Evolutionary conservation across 225 moss, liverwort and hornwort species (phyloP).

Genomic region (Bryum argenteum): DNA sequence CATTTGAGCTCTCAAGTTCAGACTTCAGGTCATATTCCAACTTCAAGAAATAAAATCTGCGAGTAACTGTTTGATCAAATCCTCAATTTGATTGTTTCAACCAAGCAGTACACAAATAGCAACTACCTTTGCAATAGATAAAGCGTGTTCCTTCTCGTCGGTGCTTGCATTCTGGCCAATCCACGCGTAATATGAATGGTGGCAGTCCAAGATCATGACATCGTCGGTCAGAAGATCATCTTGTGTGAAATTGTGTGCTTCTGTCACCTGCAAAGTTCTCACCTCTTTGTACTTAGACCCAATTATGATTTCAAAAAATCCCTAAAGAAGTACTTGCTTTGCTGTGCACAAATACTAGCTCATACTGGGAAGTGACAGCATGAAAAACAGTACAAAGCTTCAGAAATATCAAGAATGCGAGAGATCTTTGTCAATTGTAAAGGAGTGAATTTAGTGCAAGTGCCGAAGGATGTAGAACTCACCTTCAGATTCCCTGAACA

Average conservation of each 20-base stretch:
- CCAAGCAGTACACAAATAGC: background rate
- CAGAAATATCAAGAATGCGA: slow-evolving; percentile 16
- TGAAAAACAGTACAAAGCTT: slow-evolving; percentile 23
- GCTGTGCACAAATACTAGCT: slow-evolving; percentile 17
- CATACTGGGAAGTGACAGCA: slow-evolving; percentile 10
- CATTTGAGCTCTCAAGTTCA: slow-evolving; percentile 12
- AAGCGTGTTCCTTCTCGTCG: slow-evolving; percentile 56
- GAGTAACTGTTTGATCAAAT: slow-evolving; percentile 1
- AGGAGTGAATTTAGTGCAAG: slow-evolving; percentile 12
- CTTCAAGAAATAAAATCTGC: slow-evolving; percentile 19
- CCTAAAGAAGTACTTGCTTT: background rate
- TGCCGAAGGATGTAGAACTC: slow-evolving; percentile 11
- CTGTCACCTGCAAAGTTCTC: slow-evolving; percentile 59
- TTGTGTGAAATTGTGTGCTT: slow-evolving; percentile 89
- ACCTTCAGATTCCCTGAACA: slow-evolving; percentile 58
- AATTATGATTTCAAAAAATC: slow-evolving; percentile 12
- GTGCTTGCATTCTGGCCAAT: slow-evolving; percentile 71
- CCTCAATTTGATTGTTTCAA: slow-evolving; percentile 4
- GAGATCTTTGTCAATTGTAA: slow-evolving; percentile 10
- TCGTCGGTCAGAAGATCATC: slow-evolving; percentile 94
- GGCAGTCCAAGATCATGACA: slow-evolving; percentile 81
- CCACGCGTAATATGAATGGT: slow-evolving; percentile 73
- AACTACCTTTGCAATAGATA: slow-evolving; percentile 66
- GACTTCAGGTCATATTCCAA: background rate
- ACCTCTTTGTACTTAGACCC: slow-evolving; percentile 16